Evolutionary conservation across 768 basidiomycete genomes (phyloP).

Genomic region (Psilocybe azurescens): DNA sequence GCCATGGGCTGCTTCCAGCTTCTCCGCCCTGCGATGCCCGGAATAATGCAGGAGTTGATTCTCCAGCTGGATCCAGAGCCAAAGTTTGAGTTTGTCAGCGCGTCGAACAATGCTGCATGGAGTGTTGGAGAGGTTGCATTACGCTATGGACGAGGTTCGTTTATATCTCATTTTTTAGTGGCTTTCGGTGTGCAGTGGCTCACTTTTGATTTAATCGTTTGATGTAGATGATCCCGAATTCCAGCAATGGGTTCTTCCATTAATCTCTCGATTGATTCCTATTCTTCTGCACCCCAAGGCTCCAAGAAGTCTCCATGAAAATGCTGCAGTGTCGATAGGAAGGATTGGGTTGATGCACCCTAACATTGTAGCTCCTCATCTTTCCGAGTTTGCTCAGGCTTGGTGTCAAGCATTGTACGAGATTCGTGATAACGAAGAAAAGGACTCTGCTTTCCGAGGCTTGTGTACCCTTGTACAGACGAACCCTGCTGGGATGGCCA

Average conservation of each 20-base stretch:
- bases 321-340: slow-evolving; percentile 98
- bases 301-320: slow-evolving; percentile 93
- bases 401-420: slow-evolving; percentile 99
- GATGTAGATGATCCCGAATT: slow-evolving; percentile 79
- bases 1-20: slow-evolving; percentile 94
- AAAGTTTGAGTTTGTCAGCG: slow-evolving; percentile 92
- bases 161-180: slow-evolving; percentile 4
- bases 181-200: neutral
- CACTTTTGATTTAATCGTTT: slow-evolving; percentile 7
- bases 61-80: slow-evolving; percentile 93
- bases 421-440: slow-evolving; percentile 99
- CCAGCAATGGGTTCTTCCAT: slow-evolving; percentile 87
- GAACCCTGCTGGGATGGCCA: slow-evolving; percentile 92
- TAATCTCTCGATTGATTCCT: slow-evolving; percentile 89
- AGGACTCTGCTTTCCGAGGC: slow-evolving; percentile 98
- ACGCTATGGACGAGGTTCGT: slow-evolving; percentile 81
- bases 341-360: slow-evolving; percentile 96
- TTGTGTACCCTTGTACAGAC: slow-evolving; percentile 94
- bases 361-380: slow-evolving; percentile 82
- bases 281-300: slow-evolving; percentile 93
- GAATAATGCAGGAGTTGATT: slow-evolving; percentile 90
- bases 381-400: slow-evolving; percentile 89
- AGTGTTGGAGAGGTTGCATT: slow-evolving; percentile 98
- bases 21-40: slow-evolving; percentile 83
- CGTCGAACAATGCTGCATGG: slow-evolving; percentile 99